phyloP scores from a whole-genome alignment of 345 rosid species.

The Syzygium aqueum region DNA sequence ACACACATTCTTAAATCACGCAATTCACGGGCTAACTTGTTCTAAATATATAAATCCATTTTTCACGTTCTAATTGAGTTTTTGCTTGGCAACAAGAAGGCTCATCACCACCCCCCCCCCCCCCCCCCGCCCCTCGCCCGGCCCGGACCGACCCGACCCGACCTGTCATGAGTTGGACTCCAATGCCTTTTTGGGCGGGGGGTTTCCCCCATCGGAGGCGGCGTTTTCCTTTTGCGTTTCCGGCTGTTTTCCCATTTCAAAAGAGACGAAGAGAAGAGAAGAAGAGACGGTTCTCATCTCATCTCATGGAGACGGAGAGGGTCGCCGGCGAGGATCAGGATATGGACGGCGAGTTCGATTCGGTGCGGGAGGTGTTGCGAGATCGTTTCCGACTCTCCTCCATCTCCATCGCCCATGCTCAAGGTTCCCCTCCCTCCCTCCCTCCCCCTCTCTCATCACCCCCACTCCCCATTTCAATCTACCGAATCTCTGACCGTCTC shows the following conservation, averaged over 20 bases:
- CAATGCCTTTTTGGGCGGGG: neutral
- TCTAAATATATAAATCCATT: neutral
- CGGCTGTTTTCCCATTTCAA: neutral
- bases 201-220: neutral
- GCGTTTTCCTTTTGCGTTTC: neutral
- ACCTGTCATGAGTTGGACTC: neutral
- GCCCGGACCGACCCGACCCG: neutral
- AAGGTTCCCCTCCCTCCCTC: slow-evolving; percentile 29
- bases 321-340: slow-evolving; percentile 18
- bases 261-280: neutral
- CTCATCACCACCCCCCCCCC: neutral
- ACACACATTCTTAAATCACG: no score
- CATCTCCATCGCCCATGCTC: slow-evolving; percentile 66
- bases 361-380: slow-evolving; percentile 42
- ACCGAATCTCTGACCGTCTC: neutral
- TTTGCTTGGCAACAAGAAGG: neutral
- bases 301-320: neutral
- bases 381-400: slow-evolving; percentile 80
- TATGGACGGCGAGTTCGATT: slow-evolving; percentile 39
- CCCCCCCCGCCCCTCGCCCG: no score
- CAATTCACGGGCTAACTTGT: neutral
- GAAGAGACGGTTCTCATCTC: neutral
- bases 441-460: neutral
- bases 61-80: neutral
- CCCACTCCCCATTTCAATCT: neutral